A percentile compares a stretch with the other conserved stretches of the same genome.
Conservation (phyloP, 257 asterid species). For the Forsythia suspensa region DNA sequence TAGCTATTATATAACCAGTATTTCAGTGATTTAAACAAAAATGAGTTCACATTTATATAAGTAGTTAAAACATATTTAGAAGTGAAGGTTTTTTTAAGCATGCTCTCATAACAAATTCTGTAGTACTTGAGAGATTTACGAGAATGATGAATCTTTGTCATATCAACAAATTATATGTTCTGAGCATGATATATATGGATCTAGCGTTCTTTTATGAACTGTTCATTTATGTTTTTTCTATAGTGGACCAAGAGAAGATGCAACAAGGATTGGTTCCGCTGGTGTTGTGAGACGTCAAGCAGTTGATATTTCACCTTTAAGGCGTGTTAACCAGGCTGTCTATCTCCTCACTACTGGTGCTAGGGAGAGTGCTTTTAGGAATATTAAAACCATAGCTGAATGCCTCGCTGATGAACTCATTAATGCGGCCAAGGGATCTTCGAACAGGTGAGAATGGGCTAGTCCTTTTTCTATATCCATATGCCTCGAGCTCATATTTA, state of each 20-base stretch:
- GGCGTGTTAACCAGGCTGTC: constrained; percentile 80
- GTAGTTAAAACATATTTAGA: too few relatives aligned
- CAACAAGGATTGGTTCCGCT: constrained; percentile 83
- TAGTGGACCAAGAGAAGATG: constrained; percentile 89
- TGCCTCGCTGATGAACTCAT: constrained; percentile 89
- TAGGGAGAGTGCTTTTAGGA: constrained; percentile 79
- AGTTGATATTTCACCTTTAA: constrained; percentile 81
- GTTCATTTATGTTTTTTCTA: neutral
- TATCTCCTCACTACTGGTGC: constrained; percentile 80
- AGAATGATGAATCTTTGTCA: too few relatives aligned
- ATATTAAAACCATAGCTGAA: constrained; percentile 68
- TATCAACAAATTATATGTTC: neutral
- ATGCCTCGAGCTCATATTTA: neutral
- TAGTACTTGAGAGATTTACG: too few relatives aligned
- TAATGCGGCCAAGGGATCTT: constrained; percentile 84
- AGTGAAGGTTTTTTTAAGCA: too few relatives aligned
- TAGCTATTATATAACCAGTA: too few relatives aligned
- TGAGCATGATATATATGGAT: neutral
- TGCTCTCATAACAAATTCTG: too few relatives aligned
- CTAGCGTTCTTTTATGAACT: neutral
- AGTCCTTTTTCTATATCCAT: neutral
- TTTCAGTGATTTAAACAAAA: too few relatives aligned
- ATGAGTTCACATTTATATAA: too few relatives aligned
- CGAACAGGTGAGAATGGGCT: constrained; percentile 50
- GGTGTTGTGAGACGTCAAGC: constrained; percentile 92